Evolutionary conservation across 768 basidiomycete genomes (phyloP), one percentile per base, ranked within the genome.

Genomic region (Tricholomella constricta): DNA sequence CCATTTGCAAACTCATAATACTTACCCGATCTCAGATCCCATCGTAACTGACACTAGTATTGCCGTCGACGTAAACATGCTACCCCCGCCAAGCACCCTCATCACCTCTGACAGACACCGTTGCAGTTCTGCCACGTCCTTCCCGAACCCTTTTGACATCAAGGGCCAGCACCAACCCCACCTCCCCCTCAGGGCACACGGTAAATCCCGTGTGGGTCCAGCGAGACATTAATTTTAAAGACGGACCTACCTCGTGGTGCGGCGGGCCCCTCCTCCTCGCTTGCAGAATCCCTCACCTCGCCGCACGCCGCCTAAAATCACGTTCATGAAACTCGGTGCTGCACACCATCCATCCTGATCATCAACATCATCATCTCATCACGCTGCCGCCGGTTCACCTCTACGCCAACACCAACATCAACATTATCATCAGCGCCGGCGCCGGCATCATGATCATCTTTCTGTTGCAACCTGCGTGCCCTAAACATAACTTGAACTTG

Each of bases 1-100:
- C n/a, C 58, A 49, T 56, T 55, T 56, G 26, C 31, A 26, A 32
- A 36, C 26, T 22, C 12, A 25, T 51, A 52, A 54, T n/a, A n/a
- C n/a, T n/a, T 54, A 48, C 41, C 53, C 57, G 53, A 60, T 60
- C 58, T 60, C 44, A 60, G 58, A 60, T 59, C 54, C 54, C 41
- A 37, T 47, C 46, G 29, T 31, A 45, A 44, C 45, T 45, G 22
- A 35, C 47, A 49, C 45, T n/a, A n/a, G n/a, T n/a, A n/a, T n/a
- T n/a, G n/a, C n/a, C n/a, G n/a, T n/a, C n/a, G 29, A 45, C 45
- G 31, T 45, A 45, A 34, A 45, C 45, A 45, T 45, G 25, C 22
- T 42, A 25, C 20, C 38, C 38, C 4, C 4, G 17, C 17, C 22
- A n/a, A n/a, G 7, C 38, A 7, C 4, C 41, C 15, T 3, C 41